phyloP scores from a whole-genome alignment of 2,329 filamentous ascomycete species.

The Fonsecaea nubica region DNA sequence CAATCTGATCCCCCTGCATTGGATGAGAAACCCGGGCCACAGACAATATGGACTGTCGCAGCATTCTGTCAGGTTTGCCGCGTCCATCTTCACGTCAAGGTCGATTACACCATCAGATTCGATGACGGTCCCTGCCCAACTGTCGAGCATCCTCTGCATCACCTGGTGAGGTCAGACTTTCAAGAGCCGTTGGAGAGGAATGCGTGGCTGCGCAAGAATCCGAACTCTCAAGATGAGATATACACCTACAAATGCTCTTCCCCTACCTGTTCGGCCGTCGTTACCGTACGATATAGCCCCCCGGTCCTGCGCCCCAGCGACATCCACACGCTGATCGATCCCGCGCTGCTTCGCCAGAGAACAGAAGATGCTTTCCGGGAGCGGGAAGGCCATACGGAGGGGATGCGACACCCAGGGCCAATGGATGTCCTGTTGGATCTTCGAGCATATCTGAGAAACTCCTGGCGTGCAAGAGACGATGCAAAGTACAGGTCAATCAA shows the following conservation, averaged over 20 bases:
- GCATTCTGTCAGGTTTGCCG: conserved; percentile 68
- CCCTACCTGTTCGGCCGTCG: conserved; percentile 59
- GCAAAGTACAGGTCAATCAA: conserved; percentile 57
- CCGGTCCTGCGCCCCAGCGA: conserved; percentile 60
- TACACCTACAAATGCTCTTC: conserved; percentile 67
- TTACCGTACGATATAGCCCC: conserved; percentile 60
- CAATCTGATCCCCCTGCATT: conserved; percentile 59
- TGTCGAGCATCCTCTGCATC: conserved; percentile 64
- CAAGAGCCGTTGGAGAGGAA: conserved; percentile 35
- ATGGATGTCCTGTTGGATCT: conserved; percentile 64
- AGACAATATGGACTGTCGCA: conserved; percentile 63
- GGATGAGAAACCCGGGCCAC: conserved; percentile 48
- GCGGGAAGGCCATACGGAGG: conserved; percentile 47
- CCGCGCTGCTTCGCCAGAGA: conserved; percentile 58
- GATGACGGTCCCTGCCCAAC: conserved; percentile 55
- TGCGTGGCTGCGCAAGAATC: conserved; percentile 43
- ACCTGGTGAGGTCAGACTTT: conserved; percentile 57
- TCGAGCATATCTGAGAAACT: conserved; percentile 66
- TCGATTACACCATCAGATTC: conserved; percentile 58
- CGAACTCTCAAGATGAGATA: conserved; percentile 46
- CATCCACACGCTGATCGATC: conserved; percentile 61
- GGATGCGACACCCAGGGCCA: conserved; percentile 58
- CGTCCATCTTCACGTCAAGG: conserved; percentile 65
- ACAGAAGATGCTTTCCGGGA: conserved; percentile 58
- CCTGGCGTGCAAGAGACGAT: conserved; percentile 55